These are phyloP conservation scores for Populus hybrid DNA, from an alignment of 441 rosid genomes.

Conservation along the genomic window DNA sequence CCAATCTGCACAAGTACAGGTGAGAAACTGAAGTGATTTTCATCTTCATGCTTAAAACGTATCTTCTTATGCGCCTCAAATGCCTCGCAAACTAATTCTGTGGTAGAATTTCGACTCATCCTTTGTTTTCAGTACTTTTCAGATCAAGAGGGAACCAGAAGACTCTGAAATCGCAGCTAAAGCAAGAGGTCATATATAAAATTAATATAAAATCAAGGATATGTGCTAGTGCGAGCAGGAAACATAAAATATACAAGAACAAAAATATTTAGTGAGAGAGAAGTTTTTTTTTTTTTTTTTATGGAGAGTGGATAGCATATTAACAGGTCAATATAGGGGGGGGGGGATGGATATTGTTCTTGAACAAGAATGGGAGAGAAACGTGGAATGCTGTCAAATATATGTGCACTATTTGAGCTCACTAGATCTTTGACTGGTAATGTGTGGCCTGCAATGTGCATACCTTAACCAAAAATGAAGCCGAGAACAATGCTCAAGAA, in stretches of 20 bases:
- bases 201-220: background rate
- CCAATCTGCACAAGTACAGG: conserved; percentile 31
- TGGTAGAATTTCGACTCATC: background rate
- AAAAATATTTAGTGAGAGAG: background rate
- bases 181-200: background rate
- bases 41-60: background rate
- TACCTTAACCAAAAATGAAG: background rate
- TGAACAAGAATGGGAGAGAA: background rate
- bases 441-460: background rate
- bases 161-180: background rate
- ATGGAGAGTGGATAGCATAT: background rate
- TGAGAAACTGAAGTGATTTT: conserved; percentile 16
- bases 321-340: background rate
- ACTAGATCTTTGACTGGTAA: background rate
- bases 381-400: background rate
- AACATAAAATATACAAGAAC: background rate
- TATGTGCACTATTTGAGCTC: background rate
- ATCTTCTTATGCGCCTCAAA: background rate
- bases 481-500: background rate
- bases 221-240: background rate
- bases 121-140: background rate
- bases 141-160: background rate
- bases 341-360: background rate
- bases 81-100: background rate
- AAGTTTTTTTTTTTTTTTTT: too few species aligned